Conservation (phyloP, 139 green algal genomes). For the Spirogloea muscicola region DNA sequence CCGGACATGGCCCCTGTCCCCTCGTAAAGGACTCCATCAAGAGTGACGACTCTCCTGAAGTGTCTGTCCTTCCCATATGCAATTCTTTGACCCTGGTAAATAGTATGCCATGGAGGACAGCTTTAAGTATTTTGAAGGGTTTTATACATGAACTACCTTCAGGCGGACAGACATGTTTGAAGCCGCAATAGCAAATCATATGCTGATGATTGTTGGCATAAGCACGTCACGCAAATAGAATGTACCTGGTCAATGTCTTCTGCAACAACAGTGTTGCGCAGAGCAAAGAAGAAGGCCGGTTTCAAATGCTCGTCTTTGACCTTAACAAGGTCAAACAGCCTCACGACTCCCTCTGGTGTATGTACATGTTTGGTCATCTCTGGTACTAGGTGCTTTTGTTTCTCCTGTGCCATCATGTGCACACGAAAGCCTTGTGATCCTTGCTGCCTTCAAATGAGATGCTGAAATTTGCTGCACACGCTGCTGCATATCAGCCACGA, state of each 20-base stretch:
- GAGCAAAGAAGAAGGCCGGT: conserved; percentile 86
- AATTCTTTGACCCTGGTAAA: conserved; percentile 67
- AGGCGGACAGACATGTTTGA: no score
- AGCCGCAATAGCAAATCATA: no score
- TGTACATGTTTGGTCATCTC: conserved; percentile 43
- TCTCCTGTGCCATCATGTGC: conserved; percentile 29
- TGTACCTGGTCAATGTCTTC: conserved; percentile 82
- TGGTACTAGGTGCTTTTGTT: conserved; percentile 36
- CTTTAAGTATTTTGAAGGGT: no score
- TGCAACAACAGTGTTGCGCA: conserved; percentile 91
- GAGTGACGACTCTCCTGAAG: conserved; percentile 82
- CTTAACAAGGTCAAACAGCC: conserved; percentile 86
- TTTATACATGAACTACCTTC: no score
- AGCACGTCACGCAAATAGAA: no score
- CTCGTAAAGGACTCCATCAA: conserved; percentile 80
- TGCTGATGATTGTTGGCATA: no score
- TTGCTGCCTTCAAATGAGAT: not conserved
- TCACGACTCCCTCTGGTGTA: conserved; percentile 70
- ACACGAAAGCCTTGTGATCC: not conserved
- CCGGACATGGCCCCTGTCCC: conserved; percentile 92
- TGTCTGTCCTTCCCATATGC: conserved; percentile 73
- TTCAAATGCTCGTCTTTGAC: conserved; percentile 53
- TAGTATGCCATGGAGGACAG: no score
- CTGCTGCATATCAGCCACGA: no score
- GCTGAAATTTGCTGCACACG: not conserved